These are phyloP conservation scores for Coniochaeta ligniaria DNA, from an alignment of 2,329 filamentous ascomycete species.

Conservation along the genomic window DNA sequence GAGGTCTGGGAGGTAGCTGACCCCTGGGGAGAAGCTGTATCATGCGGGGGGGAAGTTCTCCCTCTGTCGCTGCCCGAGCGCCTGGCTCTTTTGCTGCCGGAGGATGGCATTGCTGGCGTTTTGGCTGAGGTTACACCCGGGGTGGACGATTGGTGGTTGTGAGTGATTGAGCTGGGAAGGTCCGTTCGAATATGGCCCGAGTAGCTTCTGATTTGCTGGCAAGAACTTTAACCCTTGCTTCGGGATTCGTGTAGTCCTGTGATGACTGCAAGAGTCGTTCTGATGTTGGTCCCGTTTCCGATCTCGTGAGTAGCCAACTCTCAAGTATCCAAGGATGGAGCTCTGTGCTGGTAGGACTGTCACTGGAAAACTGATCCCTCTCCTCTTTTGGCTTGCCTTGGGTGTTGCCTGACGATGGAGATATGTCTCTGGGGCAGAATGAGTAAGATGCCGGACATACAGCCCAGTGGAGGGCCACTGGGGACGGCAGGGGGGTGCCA, in stretches of 20 bases:
- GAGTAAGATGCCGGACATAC: background rate
- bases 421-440: background rate
- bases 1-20: background rate
- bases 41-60: background rate
- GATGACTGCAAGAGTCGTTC: background rate
- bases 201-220: background rate
- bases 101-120: background rate
- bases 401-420: background rate
- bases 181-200: background rate
- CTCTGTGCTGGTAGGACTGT: background rate
- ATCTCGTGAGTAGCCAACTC: constrained; percentile 1
- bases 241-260: background rate
- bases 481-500: background rate
- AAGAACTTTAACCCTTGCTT: background rate
- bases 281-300: background rate
- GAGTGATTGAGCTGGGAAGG: no score
- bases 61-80: constrained; percentile 1
- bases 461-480: background rate
- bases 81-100: background rate
- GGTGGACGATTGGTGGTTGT: background rate
- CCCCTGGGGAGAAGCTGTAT: background rate
- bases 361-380: background rate
- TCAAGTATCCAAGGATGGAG: background rate
- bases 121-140: background rate
- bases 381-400: background rate